Base-by-base conservation (phyloP, 164 flowering plant genomes). In the Kingdonia uniflora region DNA sequence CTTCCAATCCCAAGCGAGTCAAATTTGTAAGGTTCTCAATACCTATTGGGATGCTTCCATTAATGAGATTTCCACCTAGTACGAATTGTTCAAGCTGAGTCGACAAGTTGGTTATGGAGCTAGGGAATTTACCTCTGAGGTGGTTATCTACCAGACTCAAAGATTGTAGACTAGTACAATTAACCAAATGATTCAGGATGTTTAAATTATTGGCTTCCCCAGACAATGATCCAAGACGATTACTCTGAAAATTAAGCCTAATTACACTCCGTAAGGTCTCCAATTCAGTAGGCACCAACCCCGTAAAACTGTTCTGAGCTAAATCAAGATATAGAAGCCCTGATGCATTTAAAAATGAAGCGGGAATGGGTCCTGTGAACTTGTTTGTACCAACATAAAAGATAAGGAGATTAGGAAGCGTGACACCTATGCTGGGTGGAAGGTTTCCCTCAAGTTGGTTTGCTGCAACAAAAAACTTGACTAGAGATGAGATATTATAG, bases 21-120 rank as follows among this genome's bases (percentile, higher is more conserved):
- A 47, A 14, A 3, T 25, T 20, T 6, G 14, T 14, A 23, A 47
- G 23, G 5, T 47, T 47, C 14, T 25, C 21, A 20, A 47, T 22
- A 2, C 23, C 29, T 21, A 6, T 12, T 4, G 51, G 51, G 13
- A 47, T 20, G 14, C 11, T 47, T 23, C 51, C 51, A 1, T 13
- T n/a, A 11, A 47, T 20, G 6, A 10, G 6, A 14, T 47, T 47
- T 0, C 6, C 5, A 17, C n/a, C 13, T 25, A 47, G 14, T 1
- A 21, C 1, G 13, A 47, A 21, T 11, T 11, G 29, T 14, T 23
- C 0, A 1, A 44, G 23, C n/a, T n/a, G 35, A 29, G 8, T 8
- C 8, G 35, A 72, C 37, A 70, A 20, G 21, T 57, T 57, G 24
- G 39, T 52, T 19, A 58, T 5, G 29, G 61, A 39, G 19, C 6